Conservation (phyloP, 192 early-diverging fungal species). For the Chytriomyces sp. region DNA sequence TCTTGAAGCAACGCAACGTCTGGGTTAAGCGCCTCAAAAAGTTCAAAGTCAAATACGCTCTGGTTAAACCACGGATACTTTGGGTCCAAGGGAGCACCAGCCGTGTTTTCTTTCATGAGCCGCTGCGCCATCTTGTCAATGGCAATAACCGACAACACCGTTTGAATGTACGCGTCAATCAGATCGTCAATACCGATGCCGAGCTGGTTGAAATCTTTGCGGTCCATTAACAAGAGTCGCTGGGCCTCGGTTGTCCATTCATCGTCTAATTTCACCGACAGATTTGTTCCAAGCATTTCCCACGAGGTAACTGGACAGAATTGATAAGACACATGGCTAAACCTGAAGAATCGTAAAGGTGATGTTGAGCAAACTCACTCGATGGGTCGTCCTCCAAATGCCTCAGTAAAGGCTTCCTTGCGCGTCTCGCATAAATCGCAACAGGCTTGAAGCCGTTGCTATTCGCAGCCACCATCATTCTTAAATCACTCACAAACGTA, state of each 20-base stretch:
- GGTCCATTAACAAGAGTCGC: slow-evolving; percentile 83
- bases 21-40: slow-evolving; percentile 56
- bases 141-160: slow-evolving; percentile 82
- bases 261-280: slow-evolving; percentile 76
- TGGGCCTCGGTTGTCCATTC: slow-evolving; percentile 83
- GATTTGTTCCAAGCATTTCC: slow-evolving; percentile 92
- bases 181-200: slow-evolving; percentile 85
- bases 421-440: slow-evolving; percentile 79
- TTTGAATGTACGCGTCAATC: slow-evolving; percentile 90
- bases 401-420: slow-evolving; percentile 71
- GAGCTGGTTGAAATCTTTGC: slow-evolving; percentile 89
- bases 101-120: slow-evolving; percentile 43
- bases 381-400: slow-evolving; percentile 60
- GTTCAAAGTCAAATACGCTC: slow-evolving; percentile 50
- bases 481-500: slow-evolving; percentile 79
- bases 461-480: slow-evolving; percentile 84
- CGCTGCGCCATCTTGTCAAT: slow-evolving; percentile 65
- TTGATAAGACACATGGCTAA: background rate
- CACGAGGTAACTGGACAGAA: slow-evolving; percentile 67
- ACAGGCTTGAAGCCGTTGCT: slow-evolving; percentile 77
- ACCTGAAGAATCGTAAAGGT: background rate
- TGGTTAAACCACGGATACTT: slow-evolving; percentile 41
- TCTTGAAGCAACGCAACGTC: slow-evolving; percentile 50
- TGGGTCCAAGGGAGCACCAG: background rate
- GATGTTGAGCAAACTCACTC: slow-evolving; percentile 43